phyloP scores from a whole-genome alignment of 2,329 filamentous ascomycete species.

The Colletotrichum sp. region DNA sequence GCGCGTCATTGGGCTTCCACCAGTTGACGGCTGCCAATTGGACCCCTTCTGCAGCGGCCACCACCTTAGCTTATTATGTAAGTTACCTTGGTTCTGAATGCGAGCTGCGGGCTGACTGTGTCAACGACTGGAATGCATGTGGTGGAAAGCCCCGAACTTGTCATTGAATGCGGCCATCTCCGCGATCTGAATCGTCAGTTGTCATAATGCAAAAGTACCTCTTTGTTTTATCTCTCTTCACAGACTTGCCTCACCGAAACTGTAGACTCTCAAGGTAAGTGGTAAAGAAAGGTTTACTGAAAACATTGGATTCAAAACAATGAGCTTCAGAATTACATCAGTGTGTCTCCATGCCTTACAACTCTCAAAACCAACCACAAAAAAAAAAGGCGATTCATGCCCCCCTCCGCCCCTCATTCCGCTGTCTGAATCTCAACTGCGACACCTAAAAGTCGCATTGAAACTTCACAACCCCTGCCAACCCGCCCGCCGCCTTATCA shows the following conservation, averaged over 20 bases:
- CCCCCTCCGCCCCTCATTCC: neutral
- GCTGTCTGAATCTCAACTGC: neutral
- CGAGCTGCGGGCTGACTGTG: neutral
- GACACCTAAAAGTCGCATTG: constrained; percentile 5
- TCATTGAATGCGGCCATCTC: neutral
- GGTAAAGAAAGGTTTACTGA: neutral
- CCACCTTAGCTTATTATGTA: neutral
- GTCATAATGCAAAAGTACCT: neutral
- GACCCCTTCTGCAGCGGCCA: neutral
- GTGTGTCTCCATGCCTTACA: neutral
- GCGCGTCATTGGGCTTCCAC: neutral
- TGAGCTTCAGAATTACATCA: neutral
- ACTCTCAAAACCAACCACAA: neutral
- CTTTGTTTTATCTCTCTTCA: neutral
- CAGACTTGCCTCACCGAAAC: neutral
- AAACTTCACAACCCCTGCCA: constrained; percentile 6
- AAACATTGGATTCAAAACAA: neutral
- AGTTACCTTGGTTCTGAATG: neutral
- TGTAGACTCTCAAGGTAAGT: neutral
- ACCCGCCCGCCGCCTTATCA: constrained; percentile 2
- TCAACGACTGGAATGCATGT: neutral
- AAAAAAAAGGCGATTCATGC: neutral
- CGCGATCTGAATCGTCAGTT: neutral
- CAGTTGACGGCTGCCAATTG: neutral
- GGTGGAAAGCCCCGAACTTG: neutral